A percentile compares a stretch with the other conserved stretches of the same genome.
Evolutionary conservation across 345 rosid species (phyloP).

Genomic region (Carallia pectinifolia): DNA sequence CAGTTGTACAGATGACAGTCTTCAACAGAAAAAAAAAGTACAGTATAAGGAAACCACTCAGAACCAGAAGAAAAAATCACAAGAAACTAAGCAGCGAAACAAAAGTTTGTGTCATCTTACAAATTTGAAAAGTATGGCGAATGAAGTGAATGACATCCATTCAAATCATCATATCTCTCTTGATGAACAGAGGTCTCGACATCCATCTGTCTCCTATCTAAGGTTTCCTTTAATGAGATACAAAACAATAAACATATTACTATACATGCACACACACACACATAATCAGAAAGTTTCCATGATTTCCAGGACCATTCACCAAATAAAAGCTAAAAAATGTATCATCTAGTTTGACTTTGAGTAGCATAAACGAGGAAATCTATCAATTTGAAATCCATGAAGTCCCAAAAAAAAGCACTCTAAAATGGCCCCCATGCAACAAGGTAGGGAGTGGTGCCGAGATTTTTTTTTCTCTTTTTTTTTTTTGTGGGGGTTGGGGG

Average conservation of each 20-base stretch:
- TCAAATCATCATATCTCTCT: conserved; percentile 30
- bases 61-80: background rate
- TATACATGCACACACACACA: background rate
- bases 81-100: conserved; percentile 4
- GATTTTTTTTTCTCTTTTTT: too few relatives aligned
- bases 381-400: background rate
- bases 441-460: background rate
- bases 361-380: background rate
- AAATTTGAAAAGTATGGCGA: conserved; percentile 52
- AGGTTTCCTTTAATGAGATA: conserved; percentile 33
- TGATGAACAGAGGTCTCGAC: conserved; percentile 30
- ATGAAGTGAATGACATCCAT: conserved; percentile 40
- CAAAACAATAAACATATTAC: background rate
- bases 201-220: conserved; percentile 41
- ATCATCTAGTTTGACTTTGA: background rate
- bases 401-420: background rate
- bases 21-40: conserved; percentile 22
- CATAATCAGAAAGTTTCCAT: background rate
- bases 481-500: too few relatives aligned
- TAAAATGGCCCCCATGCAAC: background rate
- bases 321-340: too few relatives aligned
- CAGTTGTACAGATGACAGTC: conserved; percentile 40
- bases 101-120: conserved; percentile 37
- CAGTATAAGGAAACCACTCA: conserved; percentile 9
- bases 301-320: background rate